Evolutionary conservation across 768 basidiomycete genomes (phyloP), one percentile per base, ranked within the genome.

Genomic region (Russula virescens): DNA sequence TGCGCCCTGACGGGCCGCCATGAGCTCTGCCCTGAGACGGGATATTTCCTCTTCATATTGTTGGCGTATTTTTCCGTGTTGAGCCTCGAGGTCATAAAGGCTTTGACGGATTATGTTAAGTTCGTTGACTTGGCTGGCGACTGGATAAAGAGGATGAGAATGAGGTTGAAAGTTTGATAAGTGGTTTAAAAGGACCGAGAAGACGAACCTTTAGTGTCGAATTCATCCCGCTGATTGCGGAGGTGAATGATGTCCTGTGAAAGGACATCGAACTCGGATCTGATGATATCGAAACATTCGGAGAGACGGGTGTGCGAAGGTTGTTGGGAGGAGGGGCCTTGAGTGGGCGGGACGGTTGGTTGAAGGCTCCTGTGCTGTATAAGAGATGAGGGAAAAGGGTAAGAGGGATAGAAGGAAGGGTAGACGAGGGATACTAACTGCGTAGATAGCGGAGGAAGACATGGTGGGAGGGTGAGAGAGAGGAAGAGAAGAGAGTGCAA

Each of bases 1-100:
- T 50, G 74, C 75, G 63, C 77, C 77, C 10, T 71, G 70, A 45
- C 84, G 80, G 25, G 78, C 70, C 2, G 80, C 75, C 61, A 87
- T 80, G 38, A 89, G 76, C 71, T 93, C 89, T 4, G 81, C 76
- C 26, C 92, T 81, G 14, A 93, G 80, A 35, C 87, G 81, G 6
- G 77, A 76, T 60, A 96, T 77, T 67, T 97, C 94, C 2, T 90
- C 87, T 70, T 97, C 94, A 69, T 92, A 96, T 70, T 88, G 85
- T 64, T 88, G 83, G 38, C 93, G 82, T 56, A 93, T 85, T 78
- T 94, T 92, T 65, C 80, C 81, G 68, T 98, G 94, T 64, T 90
- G 88, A 0, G 85, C 77, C 72, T 99, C 96, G 59, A 99, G 86
- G 67, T 98, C 94, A 71, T 94, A 95, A 13, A 98, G 80, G 2